Evolutionary conservation across 306 rosid genomes (phyloP).

Genomic region (Vicia villosa): DNA sequence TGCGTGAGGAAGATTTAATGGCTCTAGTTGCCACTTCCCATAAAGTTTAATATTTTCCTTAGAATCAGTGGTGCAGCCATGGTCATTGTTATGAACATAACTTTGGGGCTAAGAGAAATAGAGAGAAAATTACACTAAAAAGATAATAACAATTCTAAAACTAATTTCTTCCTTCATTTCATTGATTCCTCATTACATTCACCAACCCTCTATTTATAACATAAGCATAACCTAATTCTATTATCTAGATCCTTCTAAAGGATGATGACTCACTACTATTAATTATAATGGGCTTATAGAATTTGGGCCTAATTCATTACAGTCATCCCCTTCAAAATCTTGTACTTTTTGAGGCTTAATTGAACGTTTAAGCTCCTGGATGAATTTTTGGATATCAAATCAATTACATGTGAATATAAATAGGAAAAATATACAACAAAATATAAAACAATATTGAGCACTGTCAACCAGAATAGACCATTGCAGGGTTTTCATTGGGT

Average conservation of each 20-base stretch:
- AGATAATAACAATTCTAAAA: too few relatives aligned
- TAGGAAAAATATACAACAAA: conserved; percentile 14
- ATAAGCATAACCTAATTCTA: too few relatives aligned
- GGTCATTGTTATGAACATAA: too few relatives aligned
- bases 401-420: conserved; percentile 13
- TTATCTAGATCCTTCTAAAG: too few relatives aligned
- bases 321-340: conserved; percentile 63
- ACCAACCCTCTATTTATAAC: too few relatives aligned
- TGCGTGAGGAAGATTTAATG: conserved; percentile 78
- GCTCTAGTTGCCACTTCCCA: conserved; percentile 94
- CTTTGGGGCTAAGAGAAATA: too few relatives aligned
- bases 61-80: conserved; percentile 47
- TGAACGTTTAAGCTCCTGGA: conserved; percentile 67
- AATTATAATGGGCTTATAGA: too few relatives aligned
- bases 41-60: conserved; percentile 63
- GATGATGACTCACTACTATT: too few relatives aligned
- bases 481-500: conserved; percentile 69
- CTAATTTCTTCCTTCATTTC: too few relatives aligned
- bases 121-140: too few relatives aligned
- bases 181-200: too few relatives aligned
- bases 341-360: conserved; percentile 55
- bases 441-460: conserved; percentile 25
- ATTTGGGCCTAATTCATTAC: too few relatives aligned
- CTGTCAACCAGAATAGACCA: conserved; percentile 58
- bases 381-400: neutral